Evolutionary conservation across 2,329 filamentous ascomycete genomes (phyloP).

Genomic region (Ceratocystis eucalypticola): DNA sequence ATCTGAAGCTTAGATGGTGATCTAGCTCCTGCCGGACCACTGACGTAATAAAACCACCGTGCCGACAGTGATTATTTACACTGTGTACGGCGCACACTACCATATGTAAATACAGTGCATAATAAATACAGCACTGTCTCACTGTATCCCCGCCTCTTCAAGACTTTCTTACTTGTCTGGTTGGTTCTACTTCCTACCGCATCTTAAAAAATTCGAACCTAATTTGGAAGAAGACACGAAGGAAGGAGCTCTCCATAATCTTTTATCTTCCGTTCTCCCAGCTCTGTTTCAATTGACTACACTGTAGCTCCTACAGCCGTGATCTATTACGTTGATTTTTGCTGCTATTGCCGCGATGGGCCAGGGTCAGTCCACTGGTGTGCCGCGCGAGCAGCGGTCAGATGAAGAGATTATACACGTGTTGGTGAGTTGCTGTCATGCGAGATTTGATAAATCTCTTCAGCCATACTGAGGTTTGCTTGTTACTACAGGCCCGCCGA

Average conservation of each 20-base stretch:
- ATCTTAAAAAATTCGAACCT: too few species aligned
- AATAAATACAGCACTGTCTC: neutral
- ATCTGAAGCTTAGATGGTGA: neutral
- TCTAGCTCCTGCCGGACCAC: neutral
- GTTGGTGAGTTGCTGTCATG: slow-evolving; percentile 3
- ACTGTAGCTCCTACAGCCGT: too few species aligned
- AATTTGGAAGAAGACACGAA: too few species aligned
- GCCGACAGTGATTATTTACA: neutral
- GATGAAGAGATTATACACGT: slow-evolving; percentile 8
- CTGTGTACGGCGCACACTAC: neutral
- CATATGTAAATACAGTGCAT: neutral
- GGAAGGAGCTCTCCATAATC: too few species aligned
- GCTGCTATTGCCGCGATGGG: slow-evolving; percentile 6
- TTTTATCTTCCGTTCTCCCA: too few species aligned
- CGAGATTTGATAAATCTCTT: neutral
- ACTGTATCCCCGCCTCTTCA: neutral
- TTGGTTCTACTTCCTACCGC: too few species aligned
- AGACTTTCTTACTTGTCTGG: too few species aligned
- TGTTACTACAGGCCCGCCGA: slow-evolving; percentile 36
- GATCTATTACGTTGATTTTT: too few species aligned
- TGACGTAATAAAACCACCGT: neutral
- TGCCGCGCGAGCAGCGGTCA: neutral
- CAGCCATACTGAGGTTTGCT: neutral
- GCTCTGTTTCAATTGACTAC: too few species aligned
- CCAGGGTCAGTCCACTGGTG: slow-evolving; percentile 4